These are phyloP conservation scores for Halenospora varia DNA, from an alignment of 495 filamentous ascomycete genomes.

Conservation along the genomic window DNA sequence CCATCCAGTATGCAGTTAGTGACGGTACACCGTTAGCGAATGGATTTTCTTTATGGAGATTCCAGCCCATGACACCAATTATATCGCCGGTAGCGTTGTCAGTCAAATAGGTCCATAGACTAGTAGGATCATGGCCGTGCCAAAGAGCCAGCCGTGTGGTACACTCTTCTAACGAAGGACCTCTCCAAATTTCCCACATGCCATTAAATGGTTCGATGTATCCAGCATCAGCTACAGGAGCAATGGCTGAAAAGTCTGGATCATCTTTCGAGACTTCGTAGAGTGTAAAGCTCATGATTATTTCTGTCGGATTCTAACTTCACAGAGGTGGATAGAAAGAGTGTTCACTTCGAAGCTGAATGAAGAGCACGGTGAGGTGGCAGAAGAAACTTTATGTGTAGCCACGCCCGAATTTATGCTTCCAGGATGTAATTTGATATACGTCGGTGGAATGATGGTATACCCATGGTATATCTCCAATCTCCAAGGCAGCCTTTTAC, in stretches of 20 bases:
- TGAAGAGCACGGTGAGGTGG: no score
- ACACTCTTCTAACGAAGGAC: neutral
- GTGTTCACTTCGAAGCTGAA: no score
- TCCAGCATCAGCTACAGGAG: neutral
- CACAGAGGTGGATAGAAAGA: no score
- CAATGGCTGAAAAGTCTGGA: neutral
- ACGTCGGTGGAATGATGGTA: no score
- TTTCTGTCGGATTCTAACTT: no score
- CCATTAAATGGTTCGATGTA: neutral
- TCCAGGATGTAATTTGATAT: no score
- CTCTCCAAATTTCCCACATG: neutral
- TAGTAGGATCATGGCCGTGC: neutral
- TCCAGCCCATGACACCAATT: conserved; percentile 25
- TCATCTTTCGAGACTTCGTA: no score
- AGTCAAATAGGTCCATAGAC: neutral
- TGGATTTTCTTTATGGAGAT: conserved; percentile 26
- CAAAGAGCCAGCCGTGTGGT: neutral
- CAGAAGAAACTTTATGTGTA: no score
- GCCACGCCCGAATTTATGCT: no score
- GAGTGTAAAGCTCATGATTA: no score
- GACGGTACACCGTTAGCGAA: neutral
- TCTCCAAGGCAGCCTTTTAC: no score
- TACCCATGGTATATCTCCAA: no score
- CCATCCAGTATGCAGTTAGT: neutral
- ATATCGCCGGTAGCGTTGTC: conserved; percentile 34